A percentile compares a stretch with the other conserved stretches of the same genome.
These are phyloP conservation scores for Huntiella bhutanensis DNA, from an alignment of 2,329 filamentous ascomycete genomes.

Conservation along the genomic window DNA sequence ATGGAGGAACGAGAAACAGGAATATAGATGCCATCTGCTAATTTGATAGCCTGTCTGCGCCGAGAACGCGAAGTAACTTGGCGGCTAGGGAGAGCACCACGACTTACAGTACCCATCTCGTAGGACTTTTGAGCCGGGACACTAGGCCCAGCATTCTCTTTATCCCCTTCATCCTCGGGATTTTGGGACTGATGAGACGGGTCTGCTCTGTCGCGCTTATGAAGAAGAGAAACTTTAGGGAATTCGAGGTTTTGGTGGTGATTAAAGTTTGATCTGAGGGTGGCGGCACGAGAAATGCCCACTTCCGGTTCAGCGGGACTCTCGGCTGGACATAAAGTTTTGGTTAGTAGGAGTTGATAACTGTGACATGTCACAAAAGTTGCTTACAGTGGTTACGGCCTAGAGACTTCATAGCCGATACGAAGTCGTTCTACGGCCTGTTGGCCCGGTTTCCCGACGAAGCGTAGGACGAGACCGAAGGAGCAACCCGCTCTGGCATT, in stretches of 20 bases:
- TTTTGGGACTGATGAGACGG: neutral
- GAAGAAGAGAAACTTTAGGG: neutral
- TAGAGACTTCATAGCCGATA: constrained; percentile 11
- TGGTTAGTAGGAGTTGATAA: neutral
- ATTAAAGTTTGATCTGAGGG: neutral
- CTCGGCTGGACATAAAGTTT: neutral
- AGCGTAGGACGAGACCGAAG: neutral
- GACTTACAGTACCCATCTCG: constrained; percentile 1
- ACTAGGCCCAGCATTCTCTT: neutral
- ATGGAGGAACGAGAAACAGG: neutral
- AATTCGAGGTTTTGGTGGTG: neutral
- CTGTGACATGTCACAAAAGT: neutral
- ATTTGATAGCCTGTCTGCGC: neutral
- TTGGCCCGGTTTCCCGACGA: constrained; percentile 2
- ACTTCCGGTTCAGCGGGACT: neutral
- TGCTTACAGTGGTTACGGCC: constrained; percentile 8
- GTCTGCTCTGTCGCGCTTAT: neutral
- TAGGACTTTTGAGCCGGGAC: neutral
- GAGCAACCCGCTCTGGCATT: neutral
- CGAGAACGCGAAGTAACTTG: neutral
- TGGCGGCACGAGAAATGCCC: neutral
- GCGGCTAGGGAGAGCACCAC: neutral
- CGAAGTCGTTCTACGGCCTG: constrained; percentile 11
- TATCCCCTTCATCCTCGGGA: neutral
- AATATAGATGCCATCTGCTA: neutral